phyloP scores from a whole-genome alignment of 2,329 filamentous ascomycete genomes.

The Shiraia bambusicola region DNA sequence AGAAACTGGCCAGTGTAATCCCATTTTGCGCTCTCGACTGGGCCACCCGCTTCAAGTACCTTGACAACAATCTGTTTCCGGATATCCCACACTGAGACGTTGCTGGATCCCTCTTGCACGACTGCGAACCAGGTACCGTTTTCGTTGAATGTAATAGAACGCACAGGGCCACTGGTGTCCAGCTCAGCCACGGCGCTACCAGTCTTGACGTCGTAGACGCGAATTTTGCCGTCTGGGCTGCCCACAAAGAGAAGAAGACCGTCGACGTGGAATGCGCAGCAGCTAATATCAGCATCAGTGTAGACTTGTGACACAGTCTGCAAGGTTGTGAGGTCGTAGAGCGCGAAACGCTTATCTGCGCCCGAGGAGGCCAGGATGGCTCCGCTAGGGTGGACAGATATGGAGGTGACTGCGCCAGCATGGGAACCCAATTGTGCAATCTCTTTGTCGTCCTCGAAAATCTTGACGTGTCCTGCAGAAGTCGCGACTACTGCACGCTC shows the following conservation, averaged over 20 bases:
- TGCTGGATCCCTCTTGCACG: constrained; percentile 72
- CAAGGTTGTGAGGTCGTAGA: constrained; percentile 75
- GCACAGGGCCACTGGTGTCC: constrained; percentile 63
- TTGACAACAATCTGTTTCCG: constrained; percentile 82
- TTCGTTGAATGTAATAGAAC: constrained; percentile 83
- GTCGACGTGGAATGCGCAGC: constrained; percentile 89
- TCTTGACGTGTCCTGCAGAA: constrained; percentile 73
- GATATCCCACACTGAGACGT: constrained; percentile 85
- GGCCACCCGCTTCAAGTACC: constrained; percentile 79
- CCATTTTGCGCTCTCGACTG: constrained; percentile 78
- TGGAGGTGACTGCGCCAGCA: constrained; percentile 73
- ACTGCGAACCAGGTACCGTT: constrained; percentile 96
- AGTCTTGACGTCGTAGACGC: constrained; percentile 83
- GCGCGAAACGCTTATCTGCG: constrained; percentile 85
- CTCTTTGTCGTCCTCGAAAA: constrained; percentile 72
- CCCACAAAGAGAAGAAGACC: constrained; percentile 91
- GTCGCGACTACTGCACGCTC: constrained; percentile 72
- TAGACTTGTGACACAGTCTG: constrained; percentile 76
- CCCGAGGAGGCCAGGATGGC: constrained; percentile 84
- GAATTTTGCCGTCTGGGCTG: constrained; percentile 75
- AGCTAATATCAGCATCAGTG: constrained; percentile 73
- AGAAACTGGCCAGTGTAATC: constrained; percentile 96
- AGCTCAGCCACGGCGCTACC: constrained; percentile 77
- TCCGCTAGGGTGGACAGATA: constrained; percentile 81
- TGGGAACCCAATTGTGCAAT: constrained; percentile 74